Conservation (phyloP, 768 basidiomycete species). For the Kwoniella newhampshirensis region DNA sequence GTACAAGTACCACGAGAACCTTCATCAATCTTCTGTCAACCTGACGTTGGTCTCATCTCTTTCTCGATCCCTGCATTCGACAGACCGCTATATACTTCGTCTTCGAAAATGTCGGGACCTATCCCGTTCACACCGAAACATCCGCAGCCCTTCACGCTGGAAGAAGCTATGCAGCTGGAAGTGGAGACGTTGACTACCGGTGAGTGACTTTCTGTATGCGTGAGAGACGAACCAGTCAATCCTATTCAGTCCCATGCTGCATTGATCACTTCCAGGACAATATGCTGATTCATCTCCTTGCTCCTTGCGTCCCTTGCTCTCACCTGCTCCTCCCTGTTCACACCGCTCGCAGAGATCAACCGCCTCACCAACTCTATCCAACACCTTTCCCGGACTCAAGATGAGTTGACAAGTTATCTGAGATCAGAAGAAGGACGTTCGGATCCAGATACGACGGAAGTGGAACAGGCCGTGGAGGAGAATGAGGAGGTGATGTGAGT, state of each 20-base stretch:
- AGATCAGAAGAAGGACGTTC: constrained; percentile 11
- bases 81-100: too few relatives aligned
- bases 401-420: constrained; percentile 24
- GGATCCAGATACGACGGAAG: constrained; percentile 10
- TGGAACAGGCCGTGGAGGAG: constrained; percentile 22
- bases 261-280: not conserved
- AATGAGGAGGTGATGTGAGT: constrained; percentile 45
- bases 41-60: too few relatives aligned
- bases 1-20: too few relatives aligned
- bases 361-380: constrained; percentile 36
- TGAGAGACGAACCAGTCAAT: not conserved
- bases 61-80: too few relatives aligned
- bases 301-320: constrained; percentile 2
- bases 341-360: constrained; percentile 28
- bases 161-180: constrained; percentile 40
- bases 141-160: constrained; percentile 44
- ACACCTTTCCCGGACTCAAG: constrained; percentile 33
- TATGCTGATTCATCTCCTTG: not conserved
- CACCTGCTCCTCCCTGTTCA: not conserved
- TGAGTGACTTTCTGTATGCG: constrained; percentile 14
- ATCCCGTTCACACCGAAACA: constrained; percentile 33
- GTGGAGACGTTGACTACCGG: constrained; percentile 36
- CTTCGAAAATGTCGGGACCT: constrained; percentile 5
- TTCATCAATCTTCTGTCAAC: too few relatives aligned
- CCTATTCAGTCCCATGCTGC: constrained; percentile 1